Percentiles rank a stretch among this genome's conserved stretches.
phyloP scores from a whole-genome alignment of 139 green algal genomes.

The Coccomyxa sp. region DNA sequence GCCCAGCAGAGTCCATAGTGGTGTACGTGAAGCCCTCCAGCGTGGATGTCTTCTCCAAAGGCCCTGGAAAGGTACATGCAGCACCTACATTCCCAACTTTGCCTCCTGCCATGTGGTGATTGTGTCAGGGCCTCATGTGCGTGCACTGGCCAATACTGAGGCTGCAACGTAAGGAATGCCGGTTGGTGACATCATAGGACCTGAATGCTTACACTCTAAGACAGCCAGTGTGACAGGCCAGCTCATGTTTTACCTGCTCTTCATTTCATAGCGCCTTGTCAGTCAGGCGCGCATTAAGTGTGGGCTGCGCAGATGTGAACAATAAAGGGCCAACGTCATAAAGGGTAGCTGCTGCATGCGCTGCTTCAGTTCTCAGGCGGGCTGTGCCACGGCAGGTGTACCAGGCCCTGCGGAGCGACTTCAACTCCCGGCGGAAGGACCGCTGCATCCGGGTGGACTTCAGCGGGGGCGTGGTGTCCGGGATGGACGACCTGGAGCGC shows the following conservation, averaged over 20 bases:
- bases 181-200: no score
- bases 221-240: no score
- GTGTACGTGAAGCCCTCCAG: conserved; percentile 53
- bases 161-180: no score
- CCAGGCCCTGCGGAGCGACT: conserved; percentile 65
- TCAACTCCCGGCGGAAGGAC: conserved; percentile 44
- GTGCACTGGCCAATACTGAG: no score
- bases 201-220: no score
- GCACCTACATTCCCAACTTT: no score
- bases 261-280: not conserved
- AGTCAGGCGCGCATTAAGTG: not conserved
- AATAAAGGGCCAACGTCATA: no score
- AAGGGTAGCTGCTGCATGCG: no score
- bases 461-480: conserved; percentile 2
- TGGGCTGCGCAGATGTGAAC: not conserved
- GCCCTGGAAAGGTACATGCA: conserved; percentile 37
- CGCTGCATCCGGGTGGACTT: conserved; percentile 49
- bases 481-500: conserved; percentile 61
- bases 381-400: conserved; percentile 39
- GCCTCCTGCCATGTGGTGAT: no score
- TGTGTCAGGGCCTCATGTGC: no score
- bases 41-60: conserved; percentile 27
- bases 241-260: no score
- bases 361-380: no score
- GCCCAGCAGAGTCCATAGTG: conserved; percentile 52